Conservation (phyloP, 2,329 filamentous ascomycete genomes). For the Fusarium sp. region DNA sequence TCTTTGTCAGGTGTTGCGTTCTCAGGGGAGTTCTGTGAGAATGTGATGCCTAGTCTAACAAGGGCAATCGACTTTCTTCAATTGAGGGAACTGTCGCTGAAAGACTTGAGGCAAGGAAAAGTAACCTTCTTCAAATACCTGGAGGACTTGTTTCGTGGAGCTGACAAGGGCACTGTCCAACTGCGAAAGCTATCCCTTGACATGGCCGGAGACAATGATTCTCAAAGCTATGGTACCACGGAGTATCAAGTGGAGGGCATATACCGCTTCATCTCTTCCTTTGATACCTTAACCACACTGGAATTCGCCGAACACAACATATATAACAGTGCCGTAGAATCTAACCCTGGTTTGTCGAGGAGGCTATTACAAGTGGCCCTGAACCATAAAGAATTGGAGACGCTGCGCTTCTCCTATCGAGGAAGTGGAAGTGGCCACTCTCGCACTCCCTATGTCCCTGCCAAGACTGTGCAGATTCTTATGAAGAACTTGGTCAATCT, state of each 20-base stretch:
- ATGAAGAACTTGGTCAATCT: not conserved
- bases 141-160: not conserved
- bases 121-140: constrained; percentile 4
- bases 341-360: not conserved
- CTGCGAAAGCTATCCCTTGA: not conserved
- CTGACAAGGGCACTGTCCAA: not conserved
- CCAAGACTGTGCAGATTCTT: accelerated
- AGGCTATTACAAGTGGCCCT: not conserved
- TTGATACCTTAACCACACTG: constrained; percentile 6
- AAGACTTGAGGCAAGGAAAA: accelerated
- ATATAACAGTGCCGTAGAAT: accelerated
- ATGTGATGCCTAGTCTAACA: accelerated
- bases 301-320: not conserved
- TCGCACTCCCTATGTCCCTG: not conserved
- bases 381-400: not conserved
- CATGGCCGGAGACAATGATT: not conserved
- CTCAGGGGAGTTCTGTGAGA: accelerated
- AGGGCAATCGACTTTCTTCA: constrained; percentile 15
- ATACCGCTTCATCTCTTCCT: constrained; percentile 16
- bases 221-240: accelerated
- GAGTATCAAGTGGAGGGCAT: not conserved
- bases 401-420: not conserved
- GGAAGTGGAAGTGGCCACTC: accelerated
- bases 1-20: accelerated
- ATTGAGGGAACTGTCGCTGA: constrained; percentile 1